Percentiles rank a stretch among this genome's conserved stretches.
phyloP scores from a whole-genome alignment of 192 early-diverging fungal species.

The Coemansia sp. region DNA sequence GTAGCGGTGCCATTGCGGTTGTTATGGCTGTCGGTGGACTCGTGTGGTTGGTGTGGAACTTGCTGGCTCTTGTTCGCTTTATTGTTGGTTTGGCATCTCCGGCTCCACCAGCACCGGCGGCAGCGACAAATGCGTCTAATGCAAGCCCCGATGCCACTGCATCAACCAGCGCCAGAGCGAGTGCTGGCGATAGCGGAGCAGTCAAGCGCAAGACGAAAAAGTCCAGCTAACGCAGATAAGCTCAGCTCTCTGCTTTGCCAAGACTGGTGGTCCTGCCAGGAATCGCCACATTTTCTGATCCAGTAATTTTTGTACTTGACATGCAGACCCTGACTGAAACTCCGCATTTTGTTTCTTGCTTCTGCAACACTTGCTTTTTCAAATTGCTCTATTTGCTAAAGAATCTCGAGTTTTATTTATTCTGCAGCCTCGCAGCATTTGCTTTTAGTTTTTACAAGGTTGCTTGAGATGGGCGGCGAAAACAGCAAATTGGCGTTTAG shows the following conservation, averaged over 20 bases:
- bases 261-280: not conserved
- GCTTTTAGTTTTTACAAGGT: not conserved
- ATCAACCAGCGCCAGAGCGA: constrained; percentile 8
- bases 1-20: constrained; percentile 27
- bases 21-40: constrained; percentile 28
- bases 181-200: not conserved
- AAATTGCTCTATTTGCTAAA: constrained; percentile 2
- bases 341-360: constrained; percentile 6
- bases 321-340: not conserved
- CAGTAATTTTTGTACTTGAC: not conserved
- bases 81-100: constrained; percentile 1
- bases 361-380: constrained; percentile 1
- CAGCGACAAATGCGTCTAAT: not conserved
- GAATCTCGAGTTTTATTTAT: not conserved
- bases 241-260: not conserved
- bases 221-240: not conserved
- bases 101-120: constrained; percentile 1
- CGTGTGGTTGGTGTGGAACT: constrained; percentile 44
- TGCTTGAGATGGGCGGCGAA: constrained; percentile 72
- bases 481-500: constrained; percentile 87
- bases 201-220: constrained; percentile 24
- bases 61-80: constrained; percentile 19
- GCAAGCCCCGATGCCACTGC: not conserved
- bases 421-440: not conserved
- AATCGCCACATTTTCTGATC: not conserved